phyloP scores from a whole-genome alignment of 1,284 basidiomycete species.

The Naganishia liquefaciens region DNA sequence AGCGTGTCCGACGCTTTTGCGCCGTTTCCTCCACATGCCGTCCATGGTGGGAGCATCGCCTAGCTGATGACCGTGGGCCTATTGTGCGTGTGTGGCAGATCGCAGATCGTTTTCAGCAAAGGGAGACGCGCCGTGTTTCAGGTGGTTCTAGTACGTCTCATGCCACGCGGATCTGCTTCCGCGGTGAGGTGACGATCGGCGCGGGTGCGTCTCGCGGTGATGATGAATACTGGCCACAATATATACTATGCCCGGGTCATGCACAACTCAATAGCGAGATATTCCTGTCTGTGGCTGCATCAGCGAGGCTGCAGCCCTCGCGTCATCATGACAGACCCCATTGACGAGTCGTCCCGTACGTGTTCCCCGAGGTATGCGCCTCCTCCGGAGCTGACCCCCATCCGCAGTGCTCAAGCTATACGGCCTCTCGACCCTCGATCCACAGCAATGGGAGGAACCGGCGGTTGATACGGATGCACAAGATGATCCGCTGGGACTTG shows the following conservation, averaged over 20 bases:
- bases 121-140: slow-evolving; percentile 1
- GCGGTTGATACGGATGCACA: slow-evolving; percentile 52
- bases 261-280: too few species aligned
- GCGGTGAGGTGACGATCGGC: neutral
- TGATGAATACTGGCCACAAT: slow-evolving; percentile 15
- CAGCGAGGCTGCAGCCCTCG: too few species aligned
- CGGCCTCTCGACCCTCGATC: slow-evolving; percentile 49
- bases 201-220: neutral
- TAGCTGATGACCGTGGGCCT: neutral
- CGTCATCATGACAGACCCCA: slow-evolving; percentile 19
- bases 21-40: slow-evolving; percentile 23
- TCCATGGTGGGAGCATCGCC: slow-evolving; percentile 1
- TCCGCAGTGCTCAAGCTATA: slow-evolving; percentile 52
- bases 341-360: slow-evolving; percentile 25
- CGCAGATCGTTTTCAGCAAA: too few species aligned
- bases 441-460: slow-evolving; percentile 52
- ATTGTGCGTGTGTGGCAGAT: neutral
- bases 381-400: neutral
- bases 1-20: slow-evolving; percentile 10
- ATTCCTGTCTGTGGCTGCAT: neutral
- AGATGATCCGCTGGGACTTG: slow-evolving; percentile 33
- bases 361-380: neutral
- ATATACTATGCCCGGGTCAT: too few species aligned
- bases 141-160: neutral
- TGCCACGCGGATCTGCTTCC: neutral